phyloP scores from a whole-genome alignment of 768 basidiomycete genomes.

The Collybiopsis confluens region DNA sequence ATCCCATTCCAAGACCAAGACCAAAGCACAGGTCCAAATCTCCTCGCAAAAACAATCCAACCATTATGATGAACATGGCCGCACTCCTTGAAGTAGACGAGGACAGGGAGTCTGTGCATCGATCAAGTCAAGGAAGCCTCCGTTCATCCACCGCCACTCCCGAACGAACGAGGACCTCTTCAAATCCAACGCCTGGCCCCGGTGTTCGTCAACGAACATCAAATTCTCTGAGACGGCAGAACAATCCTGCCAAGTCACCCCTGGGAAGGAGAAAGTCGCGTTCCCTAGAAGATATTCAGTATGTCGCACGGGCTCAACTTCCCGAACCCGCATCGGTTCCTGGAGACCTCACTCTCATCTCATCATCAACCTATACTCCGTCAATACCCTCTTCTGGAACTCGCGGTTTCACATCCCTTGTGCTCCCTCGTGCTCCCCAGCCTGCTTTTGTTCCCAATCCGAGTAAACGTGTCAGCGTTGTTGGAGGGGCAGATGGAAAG shows the following conservation, averaged over 20 bases:
- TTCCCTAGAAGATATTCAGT: constrained; percentile 1
- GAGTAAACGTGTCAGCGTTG: constrained; percentile 14
- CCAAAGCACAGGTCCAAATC: constrained; percentile 19
- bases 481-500: constrained; percentile 38
- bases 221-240: background rate
- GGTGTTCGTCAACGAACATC: background rate
- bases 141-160: background rate
- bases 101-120: constrained; percentile 20
- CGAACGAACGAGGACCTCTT: background rate
- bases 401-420: constrained; percentile 50
- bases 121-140: background rate
- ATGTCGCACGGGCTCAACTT: background rate
- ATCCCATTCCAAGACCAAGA: constrained; percentile 5
- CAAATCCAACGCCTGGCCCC: background rate
- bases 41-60: constrained; percentile 30
- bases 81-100: constrained; percentile 53
- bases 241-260: background rate
- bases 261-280: constrained; percentile 1
- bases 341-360: background rate
- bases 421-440: constrained; percentile 47
- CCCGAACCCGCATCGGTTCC: background rate
- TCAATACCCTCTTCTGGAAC: constrained; percentile 49
- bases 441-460: constrained; percentile 20
- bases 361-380: constrained; percentile 1
- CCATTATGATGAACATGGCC: constrained; percentile 50